Base-by-base conservation (phyloP, 768 basidiomycete genomes). In the Lyophyllum shimeji region DNA sequence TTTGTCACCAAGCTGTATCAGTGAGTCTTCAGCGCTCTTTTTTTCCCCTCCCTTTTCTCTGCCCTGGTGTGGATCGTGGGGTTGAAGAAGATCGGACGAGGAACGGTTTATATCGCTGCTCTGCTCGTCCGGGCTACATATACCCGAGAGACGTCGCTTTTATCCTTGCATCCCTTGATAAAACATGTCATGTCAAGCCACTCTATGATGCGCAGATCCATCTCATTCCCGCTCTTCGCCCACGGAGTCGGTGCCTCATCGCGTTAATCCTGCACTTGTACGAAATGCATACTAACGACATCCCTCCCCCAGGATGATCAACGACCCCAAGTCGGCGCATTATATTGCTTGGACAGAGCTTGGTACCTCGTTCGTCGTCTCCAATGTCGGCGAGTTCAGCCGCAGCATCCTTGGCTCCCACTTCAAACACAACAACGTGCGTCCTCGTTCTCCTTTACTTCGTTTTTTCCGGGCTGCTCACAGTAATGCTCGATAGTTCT, bases 1-100 rank as follows among this genome's bases (percentile, higher is more conserved):
- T 94, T 94, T 69, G 91, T 93, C 46, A 87, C 87, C 25, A 94
- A 94, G 78, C 77, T 93, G 18, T 93, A 92, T 71, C 88, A 90
- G 88, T 89, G 63, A 68, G 87, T 79, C 0, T 31, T 20, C 45
- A 18, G 56, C 13, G 7, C 4, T 21, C 18, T 23, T 8, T 23
- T 23, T 23, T 23, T 23, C 13, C 21, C 55, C 53, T 59, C 53
- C 55, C 46, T 57, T 37, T 57, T 9, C 5, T 29, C 29, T 29
- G 29, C 5, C 29, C 29, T 29, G 29, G 29, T 29, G 29, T 29
- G 29, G 29, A 9, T 29, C 5, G 29, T 29, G 52, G 42, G 47
- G 29, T n/a, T 24, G 23, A 12, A 25, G 45, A 15, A 9, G 9
- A 29, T 9, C 9, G 29, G 29, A 29, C 29, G 29, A 29, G 21